A percentile compares a stretch with the other conserved stretches of the same genome.
phyloP scores from a whole-genome alignment of 441 rosid genomes.

The Erysimum cheiri region DNA sequence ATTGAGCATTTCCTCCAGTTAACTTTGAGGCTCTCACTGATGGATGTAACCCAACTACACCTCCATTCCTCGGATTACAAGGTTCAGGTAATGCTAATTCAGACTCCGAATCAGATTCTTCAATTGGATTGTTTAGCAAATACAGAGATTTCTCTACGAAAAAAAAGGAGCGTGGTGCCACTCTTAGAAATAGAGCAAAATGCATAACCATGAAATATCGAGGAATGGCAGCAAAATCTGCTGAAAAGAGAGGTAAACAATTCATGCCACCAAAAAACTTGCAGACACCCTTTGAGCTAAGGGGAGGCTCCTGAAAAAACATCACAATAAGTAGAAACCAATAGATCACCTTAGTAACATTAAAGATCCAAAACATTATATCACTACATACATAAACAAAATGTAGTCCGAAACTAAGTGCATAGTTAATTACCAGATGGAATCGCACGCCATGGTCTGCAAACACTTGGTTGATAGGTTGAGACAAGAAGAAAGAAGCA shows the following conservation, averaged over 20 bases:
- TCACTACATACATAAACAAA: conserved; percentile 1
- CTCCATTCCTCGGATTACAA: conserved; percentile 43
- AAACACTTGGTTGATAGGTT: conserved; percentile 58
- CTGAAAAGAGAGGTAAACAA: conserved; percentile 61
- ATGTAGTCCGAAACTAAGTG: not conserved
- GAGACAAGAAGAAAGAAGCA: conserved; percentile 60
- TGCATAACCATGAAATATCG: conserved; percentile 70
- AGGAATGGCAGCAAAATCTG: conserved; percentile 78
- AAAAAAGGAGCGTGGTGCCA: conserved; percentile 42
- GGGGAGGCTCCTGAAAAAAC: conserved; percentile 60
- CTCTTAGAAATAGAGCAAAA: conserved; percentile 43
- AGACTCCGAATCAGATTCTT: conserved; percentile 37
- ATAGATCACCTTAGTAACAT: not conserved
- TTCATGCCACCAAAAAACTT: conserved; percentile 57
- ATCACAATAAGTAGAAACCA: conserved; percentile 4
- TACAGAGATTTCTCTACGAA: conserved; percentile 50
- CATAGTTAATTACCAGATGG: conserved; percentile 53
- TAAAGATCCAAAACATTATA: conserved; percentile 7
- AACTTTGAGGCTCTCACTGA: conserved; percentile 60
- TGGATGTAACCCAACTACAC: conserved; percentile 47
- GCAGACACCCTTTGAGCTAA: conserved; percentile 63
- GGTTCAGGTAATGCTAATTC: conserved; percentile 35
- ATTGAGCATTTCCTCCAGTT: conserved; percentile 52
- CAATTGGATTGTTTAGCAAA: conserved; percentile 38
- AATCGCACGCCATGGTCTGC: conserved; percentile 65